These are phyloP conservation scores for Coemansia sp. DNA, from an alignment of 192 early-diverging fungal genomes.

Conservation along the genomic window DNA sequence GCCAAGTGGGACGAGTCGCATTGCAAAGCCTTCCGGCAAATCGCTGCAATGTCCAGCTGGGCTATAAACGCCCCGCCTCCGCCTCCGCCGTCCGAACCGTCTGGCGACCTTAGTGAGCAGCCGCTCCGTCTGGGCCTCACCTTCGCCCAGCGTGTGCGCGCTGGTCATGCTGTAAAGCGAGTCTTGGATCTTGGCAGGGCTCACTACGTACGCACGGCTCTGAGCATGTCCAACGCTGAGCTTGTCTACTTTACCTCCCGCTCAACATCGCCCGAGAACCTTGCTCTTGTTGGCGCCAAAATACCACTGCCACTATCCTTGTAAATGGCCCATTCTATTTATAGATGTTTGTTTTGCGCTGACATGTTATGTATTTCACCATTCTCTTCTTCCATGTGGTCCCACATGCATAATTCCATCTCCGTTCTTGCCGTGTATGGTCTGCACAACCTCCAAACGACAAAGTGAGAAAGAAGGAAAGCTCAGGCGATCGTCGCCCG, in stretches of 20 bases:
- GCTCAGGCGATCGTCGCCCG: neutral
- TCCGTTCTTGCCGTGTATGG: neutral
- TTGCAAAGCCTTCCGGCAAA: slow-evolving; percentile 60
- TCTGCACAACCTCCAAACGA: too few relatives aligned
- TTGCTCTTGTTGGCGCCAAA: slow-evolving; percentile 63
- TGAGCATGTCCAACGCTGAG: slow-evolving; percentile 62
- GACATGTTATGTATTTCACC: neutral
- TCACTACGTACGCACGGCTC: slow-evolving; percentile 49
- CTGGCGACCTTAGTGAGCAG: neutral
- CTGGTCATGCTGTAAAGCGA: slow-evolving; percentile 76
- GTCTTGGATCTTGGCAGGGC: slow-evolving; percentile 75
- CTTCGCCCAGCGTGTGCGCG: slow-evolving; percentile 59
- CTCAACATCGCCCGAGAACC: slow-evolving; percentile 71
- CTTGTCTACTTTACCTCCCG: slow-evolving; percentile 74
- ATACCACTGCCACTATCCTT: neutral
- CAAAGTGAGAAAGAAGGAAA: neutral
- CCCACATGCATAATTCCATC: neutral
- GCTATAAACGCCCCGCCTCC: slow-evolving; percentile 60
- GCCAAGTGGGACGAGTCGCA: slow-evolving; percentile 1
- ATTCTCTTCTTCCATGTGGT: neutral
- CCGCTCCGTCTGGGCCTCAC: slow-evolving; percentile 70
- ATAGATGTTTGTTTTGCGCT: slow-evolving; percentile 6
- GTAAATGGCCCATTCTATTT: slow-evolving; percentile 5
- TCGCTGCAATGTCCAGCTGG: slow-evolving; percentile 79
- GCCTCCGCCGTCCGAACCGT: slow-evolving; percentile 23